Evolutionary conservation across 1,139 yeast genomes (phyloP), one percentile per base, ranked within the genome.

Genomic region (Torulaspora pretoriensis): DNA sequence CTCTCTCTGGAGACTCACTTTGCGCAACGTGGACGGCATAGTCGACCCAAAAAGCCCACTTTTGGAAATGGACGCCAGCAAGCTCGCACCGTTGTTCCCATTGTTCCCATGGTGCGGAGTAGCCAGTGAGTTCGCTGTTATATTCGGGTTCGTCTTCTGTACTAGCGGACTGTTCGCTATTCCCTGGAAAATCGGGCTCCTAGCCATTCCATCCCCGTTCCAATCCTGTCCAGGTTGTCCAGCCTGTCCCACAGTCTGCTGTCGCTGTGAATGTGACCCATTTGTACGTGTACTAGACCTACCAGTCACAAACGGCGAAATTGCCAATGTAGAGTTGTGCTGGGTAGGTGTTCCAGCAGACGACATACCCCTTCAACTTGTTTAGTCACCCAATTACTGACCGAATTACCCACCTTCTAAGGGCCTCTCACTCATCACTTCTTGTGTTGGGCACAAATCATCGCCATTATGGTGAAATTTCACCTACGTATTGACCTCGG

Each of bases 291-390:
- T 33, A 12, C 41, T 40, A 4, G 45, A 31, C 24, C 43, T 44
- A 9, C 47, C 44, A 1, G 72, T 67, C 43, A 80, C 71, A 52
- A 75, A 65, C 0, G 87, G 87, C 8, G 85, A 80, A 33, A 80
- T 80, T 46, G 77, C 79, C 38, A 81, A 62, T 9, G 84, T 79
- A 4, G 86, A 80, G 49, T 78, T 79, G 58, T 79, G 80, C 51
- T 76, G 81, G 19, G 73, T 68, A 12, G 64, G 65, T 8, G 49
- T 46, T 12, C 45, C 49, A 16, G 43, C 42, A 8, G 45, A 40
- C 24, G 49, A 46, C 49, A 46, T 46, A 30, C 27, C 36, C 26
- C 19, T 34, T 12, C 10, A 9, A n/a, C 22, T 7, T 19, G 5
- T 19, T 19, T 19, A 23, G 10, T 14, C 22, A 23, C 36, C 14